Percentiles rank a stretch among this genome's conserved stretches.
Conservation (phyloP, 257 asterid genomes). For the Nicotiana knightiana region DNA sequence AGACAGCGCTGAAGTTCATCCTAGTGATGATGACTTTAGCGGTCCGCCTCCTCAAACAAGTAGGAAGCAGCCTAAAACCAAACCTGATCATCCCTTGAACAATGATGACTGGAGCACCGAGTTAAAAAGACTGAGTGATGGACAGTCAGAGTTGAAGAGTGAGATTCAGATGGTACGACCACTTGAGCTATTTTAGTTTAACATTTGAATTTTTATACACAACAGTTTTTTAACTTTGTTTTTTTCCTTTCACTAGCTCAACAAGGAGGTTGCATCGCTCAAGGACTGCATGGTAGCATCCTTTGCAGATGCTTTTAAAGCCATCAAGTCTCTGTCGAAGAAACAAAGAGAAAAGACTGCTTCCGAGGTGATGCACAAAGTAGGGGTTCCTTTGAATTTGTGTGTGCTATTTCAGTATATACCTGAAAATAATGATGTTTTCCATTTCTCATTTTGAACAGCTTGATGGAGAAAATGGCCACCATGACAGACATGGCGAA, state of each 20-base stretch:
- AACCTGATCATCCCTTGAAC: not conserved
- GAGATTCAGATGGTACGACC: conserved; percentile 4
- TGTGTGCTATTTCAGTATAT: not conserved
- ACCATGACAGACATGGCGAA: conserved; percentile 3
- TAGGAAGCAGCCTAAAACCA: not conserved
- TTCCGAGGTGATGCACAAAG: not conserved
- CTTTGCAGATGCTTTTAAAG: not conserved
- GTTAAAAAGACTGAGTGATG: not conserved
- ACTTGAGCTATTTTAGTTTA: not conserved
- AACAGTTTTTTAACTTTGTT: not conserved
- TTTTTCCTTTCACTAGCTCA: not conserved
- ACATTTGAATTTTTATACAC: not conserved
- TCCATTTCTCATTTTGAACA: not conserved
- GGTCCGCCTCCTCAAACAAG: not conserved
- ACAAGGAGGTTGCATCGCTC: not conserved
- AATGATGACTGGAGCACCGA: not conserved
- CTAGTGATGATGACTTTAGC: not conserved
- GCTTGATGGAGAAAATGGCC: conserved; percentile 8
- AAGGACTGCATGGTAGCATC: not conserved
- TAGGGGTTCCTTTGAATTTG: not conserved
- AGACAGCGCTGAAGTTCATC: not conserved
- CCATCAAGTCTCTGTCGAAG: conserved; percentile 8
- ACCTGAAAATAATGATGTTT: not conserved
- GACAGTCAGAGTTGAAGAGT: conserved; percentile 8
- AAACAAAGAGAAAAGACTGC: not conserved